phyloP scores from a whole-genome alignment of 352 stramenopile genomes.

The Globisporangium perplexum region DNA sequence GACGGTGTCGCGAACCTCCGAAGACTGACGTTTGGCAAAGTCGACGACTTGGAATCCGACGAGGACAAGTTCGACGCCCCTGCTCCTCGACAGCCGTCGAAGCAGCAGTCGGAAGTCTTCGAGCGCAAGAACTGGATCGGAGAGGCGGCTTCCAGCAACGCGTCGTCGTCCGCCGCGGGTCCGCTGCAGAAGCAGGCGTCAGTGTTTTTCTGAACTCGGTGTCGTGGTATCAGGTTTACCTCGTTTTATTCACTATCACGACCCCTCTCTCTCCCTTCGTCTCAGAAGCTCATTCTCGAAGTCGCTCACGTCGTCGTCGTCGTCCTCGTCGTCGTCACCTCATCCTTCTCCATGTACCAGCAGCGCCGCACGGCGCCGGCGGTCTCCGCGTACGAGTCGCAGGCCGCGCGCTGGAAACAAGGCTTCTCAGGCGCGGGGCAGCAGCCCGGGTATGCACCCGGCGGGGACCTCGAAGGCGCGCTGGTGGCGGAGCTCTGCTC shows the following conservation, averaged over 20 bases:
- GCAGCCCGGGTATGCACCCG: conserved; percentile 5
- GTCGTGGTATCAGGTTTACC: too few species aligned
- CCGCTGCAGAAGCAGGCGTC: conserved; percentile 15
- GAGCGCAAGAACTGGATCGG: not conserved
- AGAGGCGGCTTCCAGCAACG: not conserved
- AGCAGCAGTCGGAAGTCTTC: not conserved
- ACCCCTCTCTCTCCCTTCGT: not conserved
- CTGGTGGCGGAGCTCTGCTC: conserved; percentile 77
- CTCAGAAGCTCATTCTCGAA: not conserved
- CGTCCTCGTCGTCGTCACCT: not conserved
- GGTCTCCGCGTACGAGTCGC: conserved; percentile 61
- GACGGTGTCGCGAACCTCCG: not conserved
- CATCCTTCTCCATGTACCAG: conserved; percentile 10
- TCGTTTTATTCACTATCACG: too few species aligned
- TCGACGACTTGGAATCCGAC: not conserved
- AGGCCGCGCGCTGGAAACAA: conserved; percentile 71
- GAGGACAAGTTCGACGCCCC: not conserved
- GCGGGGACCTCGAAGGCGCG: conserved; percentile 54
- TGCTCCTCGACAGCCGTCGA: not conserved
- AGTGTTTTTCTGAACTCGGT: conserved; percentile 16
- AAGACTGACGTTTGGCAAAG: not conserved
- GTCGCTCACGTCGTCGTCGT: not conserved
- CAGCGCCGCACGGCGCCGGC: conserved; percentile 20
- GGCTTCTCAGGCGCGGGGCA: conserved; percentile 33
- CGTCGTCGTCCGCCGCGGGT: not conserved